Evolutionary conservation across 2,329 filamentous ascomycete species (phyloP).

Genomic region (Xylaria polymorpha): DNA sequence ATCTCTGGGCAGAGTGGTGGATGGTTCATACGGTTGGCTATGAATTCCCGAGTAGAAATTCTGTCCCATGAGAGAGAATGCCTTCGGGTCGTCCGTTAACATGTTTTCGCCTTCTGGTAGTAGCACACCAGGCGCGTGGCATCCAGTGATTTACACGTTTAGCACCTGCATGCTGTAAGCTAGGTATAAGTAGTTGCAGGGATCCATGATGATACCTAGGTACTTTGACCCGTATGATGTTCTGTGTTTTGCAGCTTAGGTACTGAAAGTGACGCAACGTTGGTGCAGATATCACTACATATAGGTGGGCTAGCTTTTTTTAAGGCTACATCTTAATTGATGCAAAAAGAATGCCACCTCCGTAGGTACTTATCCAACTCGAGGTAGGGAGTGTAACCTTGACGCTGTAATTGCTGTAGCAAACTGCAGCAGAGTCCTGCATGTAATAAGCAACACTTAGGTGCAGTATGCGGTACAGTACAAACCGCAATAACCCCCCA

Average conservation of each 20-base stretch:
- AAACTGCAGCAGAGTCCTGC: too few relatives aligned
- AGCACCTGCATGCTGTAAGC: too few relatives aligned
- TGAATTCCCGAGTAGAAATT: constrained; percentile 16
- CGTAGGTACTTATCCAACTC: too few relatives aligned
- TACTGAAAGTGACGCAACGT: constrained; percentile 16
- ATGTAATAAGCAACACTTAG: too few relatives aligned
- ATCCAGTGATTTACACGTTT: background rate
- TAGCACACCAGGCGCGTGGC: background rate
- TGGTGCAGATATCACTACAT: constrained; percentile 1
- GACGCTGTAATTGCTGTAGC: too few relatives aligned
- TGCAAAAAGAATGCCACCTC: background rate
- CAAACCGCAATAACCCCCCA: too few relatives aligned
- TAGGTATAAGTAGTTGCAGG: too few relatives aligned
- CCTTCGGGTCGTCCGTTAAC: background rate
- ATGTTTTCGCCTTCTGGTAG: background rate
- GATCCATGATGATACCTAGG: too few relatives aligned
- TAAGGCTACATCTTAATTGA: constrained; percentile 7
- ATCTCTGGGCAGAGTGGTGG: background rate
- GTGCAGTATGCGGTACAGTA: too few relatives aligned
- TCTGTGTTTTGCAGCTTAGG: background rate
- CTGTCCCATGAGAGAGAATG: background rate
- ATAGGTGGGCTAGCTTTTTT: constrained; percentile 25
- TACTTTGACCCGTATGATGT: background rate
- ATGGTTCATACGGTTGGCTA: constrained; percentile 13
- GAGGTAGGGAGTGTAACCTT: too few relatives aligned